Percentiles rank a stretch among this genome's conserved stretches.
phyloP scores from a whole-genome alignment of 805 yeast genomes.

The Maudiozyma barnettii region DNA sequence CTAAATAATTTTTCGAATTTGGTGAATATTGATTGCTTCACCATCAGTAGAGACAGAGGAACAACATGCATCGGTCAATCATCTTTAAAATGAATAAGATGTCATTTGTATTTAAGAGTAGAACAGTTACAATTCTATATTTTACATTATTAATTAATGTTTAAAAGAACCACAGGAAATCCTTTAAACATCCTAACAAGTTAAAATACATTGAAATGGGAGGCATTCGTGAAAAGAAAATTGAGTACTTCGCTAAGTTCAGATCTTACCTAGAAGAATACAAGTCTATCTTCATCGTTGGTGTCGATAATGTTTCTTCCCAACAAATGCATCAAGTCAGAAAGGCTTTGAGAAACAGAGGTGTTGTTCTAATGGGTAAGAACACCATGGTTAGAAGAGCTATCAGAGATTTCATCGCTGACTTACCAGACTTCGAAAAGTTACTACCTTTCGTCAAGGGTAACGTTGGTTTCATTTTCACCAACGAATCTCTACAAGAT shows the following conservation, averaged over 20 bases:
- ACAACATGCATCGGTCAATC: too few species aligned
- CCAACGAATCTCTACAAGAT: constrained; percentile 87
- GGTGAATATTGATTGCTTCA: too few species aligned
- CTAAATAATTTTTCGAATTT: too few species aligned
- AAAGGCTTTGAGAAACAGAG: constrained; percentile 90
- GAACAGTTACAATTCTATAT: too few species aligned
- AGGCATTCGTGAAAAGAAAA: constrained; percentile 97
- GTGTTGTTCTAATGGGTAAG: constrained; percentile 98
- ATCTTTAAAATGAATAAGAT: too few species aligned
- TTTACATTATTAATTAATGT: too few species aligned
- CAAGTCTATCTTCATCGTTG: constrained; percentile 97
- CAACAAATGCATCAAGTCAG: constrained; percentile 99
- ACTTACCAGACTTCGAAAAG: constrained; percentile 93
- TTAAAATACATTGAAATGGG: constrained; percentile 90
- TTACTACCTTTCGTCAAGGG: constrained; percentile 92
- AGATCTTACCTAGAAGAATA: constrained; percentile 91
- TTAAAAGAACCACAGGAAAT: constrained; percentile 4
- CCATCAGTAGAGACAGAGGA: too few species aligned
- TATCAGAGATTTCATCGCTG: constrained; percentile 87
- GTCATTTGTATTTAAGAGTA: too few species aligned
- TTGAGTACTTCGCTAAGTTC: constrained; percentile 89
- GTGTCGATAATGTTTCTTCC: constrained; percentile 99
- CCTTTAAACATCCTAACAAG: constrained; percentile 80
- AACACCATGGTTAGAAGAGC: constrained; percentile 99
- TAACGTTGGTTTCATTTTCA: constrained; percentile 99